phyloP scores from a whole-genome alignment of 176 grass and related monocot species.

The Metroxylon sagu region DNA sequence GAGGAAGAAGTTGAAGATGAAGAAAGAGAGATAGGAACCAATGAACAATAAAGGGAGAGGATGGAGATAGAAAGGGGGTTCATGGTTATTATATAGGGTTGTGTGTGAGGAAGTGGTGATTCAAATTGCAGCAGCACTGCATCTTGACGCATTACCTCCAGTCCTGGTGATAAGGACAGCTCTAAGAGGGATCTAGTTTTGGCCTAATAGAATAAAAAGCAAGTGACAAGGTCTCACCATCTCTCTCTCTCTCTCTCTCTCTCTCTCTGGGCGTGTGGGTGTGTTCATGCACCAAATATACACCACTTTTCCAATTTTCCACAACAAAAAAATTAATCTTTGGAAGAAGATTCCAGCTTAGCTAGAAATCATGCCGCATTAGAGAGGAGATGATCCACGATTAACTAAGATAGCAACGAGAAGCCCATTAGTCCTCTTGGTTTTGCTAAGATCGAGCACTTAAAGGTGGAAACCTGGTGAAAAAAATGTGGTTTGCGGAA shows the following conservation, averaged over 20 bases:
- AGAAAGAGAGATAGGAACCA: neutral
- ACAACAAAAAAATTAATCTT: no score
- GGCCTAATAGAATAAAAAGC: slow-evolving; percentile 3
- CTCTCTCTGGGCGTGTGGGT: no score
- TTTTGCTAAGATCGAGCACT: neutral
- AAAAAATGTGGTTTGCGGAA: neutral
- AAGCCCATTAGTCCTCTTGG: no score
- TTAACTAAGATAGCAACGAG: no score
- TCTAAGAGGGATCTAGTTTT: slow-evolving; percentile 4
- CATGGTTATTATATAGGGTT: slow-evolving; percentile 8
- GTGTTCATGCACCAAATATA: no score
- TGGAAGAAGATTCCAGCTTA: neutral
- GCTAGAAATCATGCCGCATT: neutral
- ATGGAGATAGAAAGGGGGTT: slow-evolving; percentile 4
- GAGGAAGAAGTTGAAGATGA: neutral
- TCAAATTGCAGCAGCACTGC: neutral
- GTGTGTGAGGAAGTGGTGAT: neutral
- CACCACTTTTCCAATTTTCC: no score
- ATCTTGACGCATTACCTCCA: slow-evolving; percentile 23
- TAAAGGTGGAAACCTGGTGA: neutral
- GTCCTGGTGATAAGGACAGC: slow-evolving; percentile 9
- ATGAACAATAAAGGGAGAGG: slow-evolving; percentile 1
- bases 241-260: no score
- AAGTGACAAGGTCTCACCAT: neutral
- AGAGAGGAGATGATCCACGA: neutral